A percentile compares a stretch with the other conserved stretches of the same genome.
These are phyloP conservation scores for Fusarium sp. DNA, from an alignment of 2,329 filamentous ascomycete species.

Conservation along the genomic window DNA sequence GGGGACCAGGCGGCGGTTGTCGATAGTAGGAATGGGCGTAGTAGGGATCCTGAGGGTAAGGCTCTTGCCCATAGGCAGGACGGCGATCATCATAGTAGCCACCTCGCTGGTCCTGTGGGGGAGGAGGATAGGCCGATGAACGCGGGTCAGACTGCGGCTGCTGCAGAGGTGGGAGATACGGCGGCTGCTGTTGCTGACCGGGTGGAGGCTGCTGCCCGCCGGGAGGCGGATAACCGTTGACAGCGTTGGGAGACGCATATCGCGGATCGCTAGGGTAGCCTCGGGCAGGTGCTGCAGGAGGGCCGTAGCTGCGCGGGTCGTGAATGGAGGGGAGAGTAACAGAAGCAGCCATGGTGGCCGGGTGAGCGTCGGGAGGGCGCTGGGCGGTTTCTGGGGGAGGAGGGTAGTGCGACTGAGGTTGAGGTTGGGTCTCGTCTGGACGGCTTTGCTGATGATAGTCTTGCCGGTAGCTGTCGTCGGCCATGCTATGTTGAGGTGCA, in stretches of 20 bases:
- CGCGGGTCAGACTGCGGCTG: constrained; percentile 53
- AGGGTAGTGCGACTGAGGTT: constrained; percentile 55
- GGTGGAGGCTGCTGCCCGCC: constrained; percentile 42
- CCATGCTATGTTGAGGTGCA: constrained; percentile 52
- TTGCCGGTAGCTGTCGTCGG: constrained; percentile 54
- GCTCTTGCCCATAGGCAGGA: constrained; percentile 51
- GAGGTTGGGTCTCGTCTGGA: constrained; percentile 57
- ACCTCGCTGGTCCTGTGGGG: constrained; percentile 55
- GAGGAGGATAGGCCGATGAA: constrained; percentile 53
- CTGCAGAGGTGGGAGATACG: constrained; percentile 55
- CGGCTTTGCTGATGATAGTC: constrained; percentile 52
- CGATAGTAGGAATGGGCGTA: constrained; percentile 47
- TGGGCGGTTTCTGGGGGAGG: constrained; percentile 56
- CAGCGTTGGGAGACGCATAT: constrained; percentile 58
- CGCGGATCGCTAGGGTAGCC: constrained; percentile 51
- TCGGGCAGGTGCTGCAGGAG: constrained; percentile 49
- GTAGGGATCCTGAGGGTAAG: constrained; percentile 52
- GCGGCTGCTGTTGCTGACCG: constrained; percentile 42
- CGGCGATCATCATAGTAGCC: constrained; percentile 53
- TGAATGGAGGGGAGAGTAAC: constrained; percentile 65
- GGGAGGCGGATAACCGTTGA: constrained; percentile 62
- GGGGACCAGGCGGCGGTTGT: constrained; percentile 42
- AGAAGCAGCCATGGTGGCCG: constrained; percentile 56
- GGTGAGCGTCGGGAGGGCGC: constrained; percentile 47
- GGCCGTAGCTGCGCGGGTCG: constrained; percentile 56